Conservation (phyloP, 768 basidiomycete species). For the Neoboletus magnificus region DNA sequence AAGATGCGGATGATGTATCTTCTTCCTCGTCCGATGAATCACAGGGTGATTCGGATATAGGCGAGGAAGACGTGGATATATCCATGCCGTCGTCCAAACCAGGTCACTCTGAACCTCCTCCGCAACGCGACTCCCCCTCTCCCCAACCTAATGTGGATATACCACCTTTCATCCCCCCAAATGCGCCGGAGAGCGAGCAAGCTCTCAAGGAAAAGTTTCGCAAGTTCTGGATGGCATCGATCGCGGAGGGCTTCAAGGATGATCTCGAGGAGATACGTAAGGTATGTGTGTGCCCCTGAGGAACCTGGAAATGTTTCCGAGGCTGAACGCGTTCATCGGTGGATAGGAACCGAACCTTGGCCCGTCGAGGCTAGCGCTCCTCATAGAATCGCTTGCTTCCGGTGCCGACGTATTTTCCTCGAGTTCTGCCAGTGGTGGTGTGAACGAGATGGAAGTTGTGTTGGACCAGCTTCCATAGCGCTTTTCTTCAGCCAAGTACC, state of each 20-base stretch:
- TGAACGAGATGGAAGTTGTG: slow-evolving; percentile 77
- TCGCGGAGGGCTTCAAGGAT: slow-evolving; percentile 78
- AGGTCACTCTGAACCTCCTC: neutral
- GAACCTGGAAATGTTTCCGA: neutral
- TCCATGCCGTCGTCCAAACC: neutral
- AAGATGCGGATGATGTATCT: slow-evolving; percentile 9
- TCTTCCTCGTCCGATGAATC: slow-evolving; percentile 21
- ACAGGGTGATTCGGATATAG: neutral
- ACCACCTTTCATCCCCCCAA: slow-evolving; percentile 55
- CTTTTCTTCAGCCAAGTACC: neutral
- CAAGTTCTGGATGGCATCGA: slow-evolving; percentile 83
- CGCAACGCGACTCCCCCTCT: slow-evolving; percentile 25
- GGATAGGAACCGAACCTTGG: slow-evolving; percentile 64
- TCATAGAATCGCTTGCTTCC: slow-evolving; percentile 80
- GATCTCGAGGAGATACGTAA: slow-evolving; percentile 84
- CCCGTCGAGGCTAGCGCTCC: slow-evolving; percentile 60
- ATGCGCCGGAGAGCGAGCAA: slow-evolving; percentile 44
- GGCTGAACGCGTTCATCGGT: neutral
- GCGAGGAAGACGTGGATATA: slow-evolving; percentile 2
- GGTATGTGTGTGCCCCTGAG: slow-evolving; percentile 40
- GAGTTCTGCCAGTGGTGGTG: slow-evolving; percentile 29
- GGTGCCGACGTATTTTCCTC: slow-evolving; percentile 71
- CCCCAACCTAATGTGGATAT: slow-evolving; percentile 30
- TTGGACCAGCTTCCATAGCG: slow-evolving; percentile 37
- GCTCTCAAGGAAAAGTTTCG: slow-evolving; percentile 64